Evolutionary conservation across 2,329 filamentous ascomycete species (phyloP), one percentile per base, ranked within the genome.

Genomic region (Pseudogymnoascus pannorum): DNA sequence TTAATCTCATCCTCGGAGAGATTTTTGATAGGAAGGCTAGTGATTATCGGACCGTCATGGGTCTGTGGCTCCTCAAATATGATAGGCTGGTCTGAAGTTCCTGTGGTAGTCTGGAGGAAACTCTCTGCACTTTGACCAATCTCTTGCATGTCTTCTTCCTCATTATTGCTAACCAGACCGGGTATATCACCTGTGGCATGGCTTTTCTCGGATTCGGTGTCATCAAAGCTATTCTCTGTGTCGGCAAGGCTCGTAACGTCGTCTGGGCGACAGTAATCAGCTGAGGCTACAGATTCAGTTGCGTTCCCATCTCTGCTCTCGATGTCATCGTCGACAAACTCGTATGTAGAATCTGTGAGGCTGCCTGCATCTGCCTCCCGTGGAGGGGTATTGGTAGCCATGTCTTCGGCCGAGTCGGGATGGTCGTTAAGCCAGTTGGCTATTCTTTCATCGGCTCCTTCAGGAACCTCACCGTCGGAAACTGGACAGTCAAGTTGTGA

Each of bases 61-160:
- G 65, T 70, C 48, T 72, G 69, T 31, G 73, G 72, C 65, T 80
- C 79, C 62, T 75, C 73, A 62, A 81, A 79, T 62, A 77, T 76
- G 67, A 80, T 80, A 5, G 78, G 76, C 24, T 69, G 68, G 29
- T 65, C 54, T 48, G 70, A 65, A 33, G 67, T 63, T 44, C 63
- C 70, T 18, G 72, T 68, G 29, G 66, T 48, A 59, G 71, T 68
- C 31, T 72, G 69, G 59, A 67, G 58, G 11, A 69, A 61, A 14
- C 67, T 58, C 24, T 67, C 64, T 60, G 69, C 66, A 60, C 68
- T 72, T 29, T 65, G 67, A 51, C 68, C 69, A 62, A 72, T 67
- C 54, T 68, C 71, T 24, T 71, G 70, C 24, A 67, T 70, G 29
- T 69, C 66, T 22, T 66, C 64, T 16, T 67, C 62, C 22, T 67